Evolutionary conservation across 768 basidiomycete species (phyloP).

Genomic region (Pleurotus giganteus): DNA sequence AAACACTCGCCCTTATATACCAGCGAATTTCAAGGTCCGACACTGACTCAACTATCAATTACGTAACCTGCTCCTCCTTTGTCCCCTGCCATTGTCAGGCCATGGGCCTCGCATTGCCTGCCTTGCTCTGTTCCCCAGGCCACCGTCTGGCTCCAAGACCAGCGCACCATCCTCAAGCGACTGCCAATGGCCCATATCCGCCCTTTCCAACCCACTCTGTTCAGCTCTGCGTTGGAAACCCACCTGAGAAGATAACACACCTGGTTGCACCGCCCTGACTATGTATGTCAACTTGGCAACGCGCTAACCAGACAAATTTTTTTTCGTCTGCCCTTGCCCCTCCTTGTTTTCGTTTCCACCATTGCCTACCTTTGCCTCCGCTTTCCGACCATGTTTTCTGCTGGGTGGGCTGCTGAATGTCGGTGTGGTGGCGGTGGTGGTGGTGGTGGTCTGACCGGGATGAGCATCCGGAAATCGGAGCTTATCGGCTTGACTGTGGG

Average conservation of each 20-base stretch:
- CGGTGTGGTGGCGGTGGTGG: too few relatives aligned
- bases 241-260: background rate
- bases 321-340: background rate
- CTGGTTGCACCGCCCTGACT: slow-evolving; percentile 9
- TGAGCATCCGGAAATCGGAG: background rate
- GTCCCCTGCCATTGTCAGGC: slow-evolving; percentile 20
- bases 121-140: background rate
- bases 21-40: slow-evolving; percentile 43
- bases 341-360: background rate
- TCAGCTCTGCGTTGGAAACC: background rate
- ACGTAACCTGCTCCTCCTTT: slow-evolving; percentile 42
- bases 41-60: slow-evolving; percentile 34
- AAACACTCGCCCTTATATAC: slow-evolving; percentile 44
- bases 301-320: slow-evolving; percentile 8
- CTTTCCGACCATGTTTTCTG: background rate
- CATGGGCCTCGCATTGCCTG: background rate
- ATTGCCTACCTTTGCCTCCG: background rate
- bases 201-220: background rate
- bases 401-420: background rate
- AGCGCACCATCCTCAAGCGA: background rate
- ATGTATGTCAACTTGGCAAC: slow-evolving; percentile 5
- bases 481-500: slow-evolving; percentile 9
- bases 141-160: background rate
- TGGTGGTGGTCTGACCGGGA: background rate
- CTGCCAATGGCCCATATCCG: background rate